Base-by-base conservation (phyloP, 2,329 filamentous ascomycete genomes). In the Fonsecaea erecta region DNA sequence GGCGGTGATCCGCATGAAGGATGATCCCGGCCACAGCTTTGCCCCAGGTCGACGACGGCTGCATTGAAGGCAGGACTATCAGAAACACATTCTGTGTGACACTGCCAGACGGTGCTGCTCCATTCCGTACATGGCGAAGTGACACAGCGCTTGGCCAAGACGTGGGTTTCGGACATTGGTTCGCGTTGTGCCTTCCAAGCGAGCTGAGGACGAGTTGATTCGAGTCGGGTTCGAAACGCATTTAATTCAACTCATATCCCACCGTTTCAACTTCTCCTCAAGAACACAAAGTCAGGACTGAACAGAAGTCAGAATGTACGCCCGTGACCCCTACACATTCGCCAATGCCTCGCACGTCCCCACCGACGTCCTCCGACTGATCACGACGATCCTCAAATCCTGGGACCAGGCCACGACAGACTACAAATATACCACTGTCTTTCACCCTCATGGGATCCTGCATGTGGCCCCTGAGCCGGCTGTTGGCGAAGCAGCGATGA, bases 381-480 rank as follows among this genome's bases (percentile, higher is more conserved):
- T 65, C 24, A 34, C 14, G n/a, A 37, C 18, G 8, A 52, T 65
- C 28, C 52, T 65, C 2, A 61, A 40, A 32, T 60, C 62, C 7
- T 65, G 62, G 62, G 62, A 65, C 32, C 56, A 52, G 24, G n/a
- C 57, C 1, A n/a, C 11, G n/a, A 65, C 57, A n/a, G 62, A 65
- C 52, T 61, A 65, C 57, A 28, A 34, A 28, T 65, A 65, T 24
- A 21, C 46, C 46, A 21, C 21, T 43, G 30, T 26, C 18, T 65
- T 65, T 30, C 52, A 60, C 26, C 12, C 57, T 2, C 16, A 54
- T 18, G 62, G 62, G 6, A 43, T 21, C 16, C 57, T 65, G n/a
- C 62, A 65, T n/a, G 62, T 61, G 37, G 12, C 30, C 6, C 37
- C 56, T 1, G 37, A 60, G 30, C 62, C 62, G 11, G 16, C 56